Percentiles rank a stretch among this genome's conserved stretches.
Conservation (phyloP, 441 rosid genomes). For the Brassica balearica region DNA sequence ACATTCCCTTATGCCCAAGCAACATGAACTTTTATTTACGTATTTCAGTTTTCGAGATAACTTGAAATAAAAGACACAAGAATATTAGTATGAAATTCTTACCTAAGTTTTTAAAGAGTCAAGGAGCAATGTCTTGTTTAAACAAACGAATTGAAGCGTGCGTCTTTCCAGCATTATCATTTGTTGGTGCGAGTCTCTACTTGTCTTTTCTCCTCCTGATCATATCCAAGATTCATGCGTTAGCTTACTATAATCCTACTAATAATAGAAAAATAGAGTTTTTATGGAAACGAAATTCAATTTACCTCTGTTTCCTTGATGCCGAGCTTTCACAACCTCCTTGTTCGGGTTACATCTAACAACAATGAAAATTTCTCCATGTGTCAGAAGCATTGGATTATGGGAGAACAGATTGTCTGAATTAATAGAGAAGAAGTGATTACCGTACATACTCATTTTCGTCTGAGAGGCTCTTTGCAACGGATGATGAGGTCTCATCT, state of each 20-base stretch:
- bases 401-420: background rate
- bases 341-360: slow-evolving; percentile 34
- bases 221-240: slow-evolving; percentile 14
- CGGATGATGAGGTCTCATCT: slow-evolving; percentile 51
- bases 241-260: slow-evolving; percentile 8
- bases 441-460: slow-evolving; percentile 51
- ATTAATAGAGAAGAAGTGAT: slow-evolving; percentile 15
- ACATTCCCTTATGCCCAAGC: slow-evolving; percentile 9
- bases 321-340: slow-evolving; percentile 36
- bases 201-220: slow-evolving; percentile 36
- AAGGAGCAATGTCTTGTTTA: slow-evolving; percentile 31
- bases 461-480: slow-evolving; percentile 50
- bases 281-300: background rate
- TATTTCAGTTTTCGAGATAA: slow-evolving; percentile 14
- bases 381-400: slow-evolving; percentile 31
- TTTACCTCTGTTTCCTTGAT: slow-evolving; percentile 41
- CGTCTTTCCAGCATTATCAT: slow-evolving; percentile 40
- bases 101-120: slow-evolving; percentile 41
- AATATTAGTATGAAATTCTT: slow-evolving; percentile 5
- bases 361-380: slow-evolving; percentile 13
- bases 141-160: slow-evolving; percentile 42
- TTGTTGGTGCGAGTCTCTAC: slow-evolving; percentile 37
- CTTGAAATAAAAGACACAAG: slow-evolving; percentile 27
- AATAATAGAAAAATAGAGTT: background rate
- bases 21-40: background rate